phyloP scores from a whole-genome alignment of 2,329 filamentous ascomycete species.

The Diaporthe vexans region DNA sequence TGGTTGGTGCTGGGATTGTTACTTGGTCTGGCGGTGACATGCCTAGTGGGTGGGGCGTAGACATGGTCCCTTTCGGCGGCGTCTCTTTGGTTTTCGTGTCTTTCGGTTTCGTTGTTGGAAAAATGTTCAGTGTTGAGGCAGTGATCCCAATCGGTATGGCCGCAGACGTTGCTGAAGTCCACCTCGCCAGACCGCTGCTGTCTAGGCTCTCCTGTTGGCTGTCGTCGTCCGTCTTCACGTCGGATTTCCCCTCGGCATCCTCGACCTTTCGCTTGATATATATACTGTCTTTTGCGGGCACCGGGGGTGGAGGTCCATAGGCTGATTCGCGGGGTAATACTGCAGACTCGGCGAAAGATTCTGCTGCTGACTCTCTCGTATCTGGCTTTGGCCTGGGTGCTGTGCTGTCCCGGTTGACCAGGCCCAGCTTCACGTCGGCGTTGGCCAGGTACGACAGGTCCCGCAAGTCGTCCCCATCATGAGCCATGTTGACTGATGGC shows the following conservation, averaged over 20 bases:
- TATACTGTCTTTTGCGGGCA: slow-evolving; percentile 34
- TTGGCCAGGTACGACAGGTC: slow-evolving; percentile 13
- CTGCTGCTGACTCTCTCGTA: slow-evolving; percentile 19
- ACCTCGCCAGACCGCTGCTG: background rate
- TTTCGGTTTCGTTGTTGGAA: background rate
- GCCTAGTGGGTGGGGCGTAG: slow-evolving; percentile 21
- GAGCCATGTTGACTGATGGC: slow-evolving; percentile 25
- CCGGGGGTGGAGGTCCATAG: slow-evolving; percentile 36
- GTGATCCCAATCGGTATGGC: slow-evolving; percentile 16
- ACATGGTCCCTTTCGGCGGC: background rate
- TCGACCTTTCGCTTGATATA: slow-evolving; percentile 9
- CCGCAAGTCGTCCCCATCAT: slow-evolving; percentile 9
- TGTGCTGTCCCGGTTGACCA: background rate
- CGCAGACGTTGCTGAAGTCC: slow-evolving; percentile 21
- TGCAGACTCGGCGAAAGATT: slow-evolving; percentile 27
- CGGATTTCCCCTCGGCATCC: background rate
- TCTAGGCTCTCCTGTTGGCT: slow-evolving; percentile 1
- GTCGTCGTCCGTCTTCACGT: background rate
- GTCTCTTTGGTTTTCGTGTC: background rate
- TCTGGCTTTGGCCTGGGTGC: background rate
- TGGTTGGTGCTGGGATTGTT: slow-evolving; percentile 14
- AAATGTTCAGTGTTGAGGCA: background rate
- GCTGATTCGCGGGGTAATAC: slow-evolving; percentile 34
- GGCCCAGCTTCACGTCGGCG: slow-evolving; percentile 3
- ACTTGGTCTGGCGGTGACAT: slow-evolving; percentile 36